Evolutionary conservation across 1,139 yeast genomes (phyloP).

Genomic region (Sugiyamaella japonica): DNA sequence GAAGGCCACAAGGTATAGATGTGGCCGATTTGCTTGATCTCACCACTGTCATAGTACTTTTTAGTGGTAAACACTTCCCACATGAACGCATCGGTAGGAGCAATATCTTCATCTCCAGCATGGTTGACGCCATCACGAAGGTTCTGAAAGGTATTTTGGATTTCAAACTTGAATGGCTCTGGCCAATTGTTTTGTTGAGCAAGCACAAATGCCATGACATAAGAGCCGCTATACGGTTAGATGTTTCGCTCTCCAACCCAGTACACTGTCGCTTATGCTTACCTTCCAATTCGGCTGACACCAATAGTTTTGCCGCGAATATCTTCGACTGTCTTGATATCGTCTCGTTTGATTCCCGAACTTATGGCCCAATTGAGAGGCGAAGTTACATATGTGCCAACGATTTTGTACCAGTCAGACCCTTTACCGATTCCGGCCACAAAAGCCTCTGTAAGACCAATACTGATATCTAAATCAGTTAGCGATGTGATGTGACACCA

Average conservation of each 20-base stretch:
- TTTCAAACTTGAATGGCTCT: slow-evolving; percentile 49
- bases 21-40: slow-evolving; percentile 79
- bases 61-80: slow-evolving; percentile 94
- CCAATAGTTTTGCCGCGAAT: slow-evolving; percentile 68
- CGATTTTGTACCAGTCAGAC: slow-evolving; percentile 59
- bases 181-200: slow-evolving; percentile 56
- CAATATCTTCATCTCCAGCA: slow-evolving; percentile 41
- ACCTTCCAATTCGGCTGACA: slow-evolving; percentile 74
- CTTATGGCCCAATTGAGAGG: slow-evolving; percentile 89
- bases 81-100: slow-evolving; percentile 80
- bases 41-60: slow-evolving; percentile 74
- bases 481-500: not conserved
- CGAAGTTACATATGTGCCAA: slow-evolving; percentile 81
- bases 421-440: slow-evolving; percentile 80
- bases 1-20: slow-evolving; percentile 97
- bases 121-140: slow-evolving; percentile 77
- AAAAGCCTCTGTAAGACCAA: slow-evolving; percentile 91
- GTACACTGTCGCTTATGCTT: not conserved
- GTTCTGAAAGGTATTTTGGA: slow-evolving; percentile 68
- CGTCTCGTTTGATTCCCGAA: slow-evolving; percentile 64
- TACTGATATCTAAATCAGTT: slow-evolving; percentile 52
- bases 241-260: not conserved
- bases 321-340: slow-evolving; percentile 51
- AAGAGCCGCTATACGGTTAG: slow-evolving; percentile 61
- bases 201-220: slow-evolving; percentile 85